A percentile compares a stretch with the other conserved stretches of the same genome.
Evolutionary conservation across 2,329 filamentous ascomycete species (phyloP).

Genomic region (Colletotrichum tanaceti): DNA sequence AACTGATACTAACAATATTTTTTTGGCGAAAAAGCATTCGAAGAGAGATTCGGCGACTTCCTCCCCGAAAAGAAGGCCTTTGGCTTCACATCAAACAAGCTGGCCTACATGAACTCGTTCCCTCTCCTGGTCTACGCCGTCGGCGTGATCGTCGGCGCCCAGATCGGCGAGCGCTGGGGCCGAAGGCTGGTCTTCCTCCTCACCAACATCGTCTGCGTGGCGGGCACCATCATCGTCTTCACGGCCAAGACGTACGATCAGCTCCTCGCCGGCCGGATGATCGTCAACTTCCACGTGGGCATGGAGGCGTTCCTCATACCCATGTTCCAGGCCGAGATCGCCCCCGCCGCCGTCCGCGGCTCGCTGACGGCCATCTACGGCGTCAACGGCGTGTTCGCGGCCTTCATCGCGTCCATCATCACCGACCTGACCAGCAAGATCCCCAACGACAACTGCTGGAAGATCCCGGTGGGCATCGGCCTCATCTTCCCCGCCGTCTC

Average conservation of each 20-base stretch:
- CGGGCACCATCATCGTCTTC: slow-evolving; percentile 36
- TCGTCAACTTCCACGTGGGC: slow-evolving; percentile 42
- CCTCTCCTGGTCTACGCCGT: slow-evolving; percentile 41
- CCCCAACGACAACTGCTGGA: slow-evolving; percentile 40
- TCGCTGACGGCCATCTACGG: slow-evolving; percentile 40
- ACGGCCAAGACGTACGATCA: slow-evolving; percentile 36
- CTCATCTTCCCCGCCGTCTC: slow-evolving; percentile 40
- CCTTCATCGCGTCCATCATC: slow-evolving; percentile 42
- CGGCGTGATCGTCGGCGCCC: slow-evolving; percentile 37
- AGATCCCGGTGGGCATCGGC: slow-evolving; percentile 41
- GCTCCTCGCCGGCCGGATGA: slow-evolving; percentile 41
- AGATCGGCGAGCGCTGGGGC: slow-evolving; percentile 42
- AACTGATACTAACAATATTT: neutral
- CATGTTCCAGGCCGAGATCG: slow-evolving; percentile 44
- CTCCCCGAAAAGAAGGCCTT: slow-evolving; percentile 32
- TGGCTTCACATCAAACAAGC: slow-evolving; percentile 38
- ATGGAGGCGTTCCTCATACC: slow-evolving; percentile 42
- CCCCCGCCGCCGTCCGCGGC: slow-evolving; percentile 42
- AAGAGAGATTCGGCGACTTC: slow-evolving; percentile 40
- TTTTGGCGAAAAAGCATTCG: slow-evolving; percentile 28
- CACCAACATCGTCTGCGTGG: slow-evolving; percentile 41
- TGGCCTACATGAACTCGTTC: slow-evolving; percentile 44
- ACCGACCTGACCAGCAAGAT: slow-evolving; percentile 42
- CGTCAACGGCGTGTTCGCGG: slow-evolving; percentile 42
- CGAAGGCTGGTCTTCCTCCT: slow-evolving; percentile 39